phyloP scores from a whole-genome alignment of 2,329 filamentous ascomycete species.

The Phialophora macrospora region DNA sequence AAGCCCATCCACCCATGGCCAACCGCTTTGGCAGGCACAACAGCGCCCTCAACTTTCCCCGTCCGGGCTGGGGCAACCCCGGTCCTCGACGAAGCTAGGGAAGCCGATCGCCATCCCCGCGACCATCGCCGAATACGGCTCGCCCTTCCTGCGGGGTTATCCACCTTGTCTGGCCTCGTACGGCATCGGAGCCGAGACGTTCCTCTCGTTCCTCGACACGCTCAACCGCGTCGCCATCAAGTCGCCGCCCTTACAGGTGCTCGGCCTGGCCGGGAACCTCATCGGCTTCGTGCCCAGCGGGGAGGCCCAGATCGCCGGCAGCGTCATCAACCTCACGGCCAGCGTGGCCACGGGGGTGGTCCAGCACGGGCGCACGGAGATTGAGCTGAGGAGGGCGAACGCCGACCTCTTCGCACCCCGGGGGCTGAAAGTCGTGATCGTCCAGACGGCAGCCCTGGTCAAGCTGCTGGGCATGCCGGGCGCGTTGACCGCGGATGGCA shows the following conservation, averaged over 20 bases:
- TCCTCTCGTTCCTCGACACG: conserved; percentile 41
- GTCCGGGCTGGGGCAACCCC: too few species aligned
- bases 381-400: conserved; percentile 38
- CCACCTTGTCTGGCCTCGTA: conserved; percentile 41
- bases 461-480: conserved; percentile 39
- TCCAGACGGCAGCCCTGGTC: conserved; percentile 41
- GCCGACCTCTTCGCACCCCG: conserved; percentile 40
- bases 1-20: neutral
- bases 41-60: too few species aligned
- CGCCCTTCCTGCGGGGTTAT: conserved; percentile 26
- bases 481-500: conserved; percentile 39
- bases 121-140: conserved; percentile 2
- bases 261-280: conserved; percentile 41
- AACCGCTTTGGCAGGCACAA: neutral
- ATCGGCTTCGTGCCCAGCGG: conserved; percentile 39
- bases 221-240: conserved; percentile 40
- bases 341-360: conserved; percentile 36
- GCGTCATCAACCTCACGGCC: conserved; percentile 39
- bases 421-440: conserved; percentile 41
- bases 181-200: conserved; percentile 54
- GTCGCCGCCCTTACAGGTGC: conserved; percentile 41
- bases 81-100: neutral
- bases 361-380: conserved; percentile 40
- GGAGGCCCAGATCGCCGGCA: conserved; percentile 39
- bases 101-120: conserved; percentile 29